Conservation (phyloP, 768 basidiomycete species). For the Xanthoconium purpureum region DNA sequence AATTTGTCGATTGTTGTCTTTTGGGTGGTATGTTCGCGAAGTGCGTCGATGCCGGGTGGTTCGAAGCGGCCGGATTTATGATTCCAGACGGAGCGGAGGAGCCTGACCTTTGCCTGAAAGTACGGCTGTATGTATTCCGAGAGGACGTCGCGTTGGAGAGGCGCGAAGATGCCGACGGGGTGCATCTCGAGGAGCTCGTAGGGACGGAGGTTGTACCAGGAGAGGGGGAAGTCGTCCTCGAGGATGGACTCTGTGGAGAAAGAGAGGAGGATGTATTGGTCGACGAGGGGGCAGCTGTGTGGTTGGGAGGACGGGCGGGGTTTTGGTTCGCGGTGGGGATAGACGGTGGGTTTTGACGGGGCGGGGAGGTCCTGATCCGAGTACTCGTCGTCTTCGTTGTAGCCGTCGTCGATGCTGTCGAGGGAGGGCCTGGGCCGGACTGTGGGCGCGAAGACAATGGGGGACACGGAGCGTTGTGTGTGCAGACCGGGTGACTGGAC, state of each 20-base stretch:
- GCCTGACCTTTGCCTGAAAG: conserved; percentile 53
- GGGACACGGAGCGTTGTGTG: conserved; percentile 52
- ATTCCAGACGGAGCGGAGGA: conserved; percentile 45
- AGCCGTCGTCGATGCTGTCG: conserved; percentile 28
- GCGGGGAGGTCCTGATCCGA: conserved; percentile 27
- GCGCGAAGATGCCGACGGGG: conserved; percentile 37
- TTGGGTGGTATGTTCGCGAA: background rate
- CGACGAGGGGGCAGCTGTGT: conserved; percentile 20
- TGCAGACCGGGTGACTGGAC: conserved; percentile 28
- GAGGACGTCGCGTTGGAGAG: conserved; percentile 40
- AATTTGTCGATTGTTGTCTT: conserved; percentile 18
- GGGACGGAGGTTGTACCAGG: conserved; percentile 58
- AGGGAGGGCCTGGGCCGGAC: conserved; percentile 13
- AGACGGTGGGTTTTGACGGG: background rate
- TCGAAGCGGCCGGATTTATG: conserved; percentile 29
- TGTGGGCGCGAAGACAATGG: conserved; percentile 60
- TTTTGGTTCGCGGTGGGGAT: conserved; percentile 8
- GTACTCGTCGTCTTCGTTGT: conserved; percentile 33
- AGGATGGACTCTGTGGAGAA: conserved; percentile 70
- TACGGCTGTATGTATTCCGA: conserved; percentile 54
- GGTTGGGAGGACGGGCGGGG: conserved; percentile 12
- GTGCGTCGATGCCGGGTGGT: conserved; percentile 11
- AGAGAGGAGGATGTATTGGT: conserved; percentile 52
- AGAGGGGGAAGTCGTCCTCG: conserved; percentile 57
- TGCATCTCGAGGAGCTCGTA: conserved; percentile 74